Evolutionary conservation across 2,329 filamentous ascomycete genomes (phyloP), one percentile per base, ranked within the genome.

Genomic region (Thyridium curvatum): DNA sequence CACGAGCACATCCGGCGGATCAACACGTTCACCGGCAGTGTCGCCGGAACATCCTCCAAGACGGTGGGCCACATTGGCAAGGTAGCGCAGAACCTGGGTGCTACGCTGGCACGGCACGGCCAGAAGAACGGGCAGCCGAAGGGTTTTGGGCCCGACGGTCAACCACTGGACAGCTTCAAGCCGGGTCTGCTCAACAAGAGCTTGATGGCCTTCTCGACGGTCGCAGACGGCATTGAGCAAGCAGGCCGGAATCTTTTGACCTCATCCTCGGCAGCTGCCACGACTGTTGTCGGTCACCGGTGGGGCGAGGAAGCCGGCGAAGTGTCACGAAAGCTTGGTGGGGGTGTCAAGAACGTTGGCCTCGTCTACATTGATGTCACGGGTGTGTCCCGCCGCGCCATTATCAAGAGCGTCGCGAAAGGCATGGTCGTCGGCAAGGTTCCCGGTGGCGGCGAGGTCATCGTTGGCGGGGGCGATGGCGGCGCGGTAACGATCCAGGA

Each of bases 361-460:
- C 72, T 98, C 18, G 93, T 98, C 26, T 98, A 98, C 58, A 95
- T 98, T 44, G 93, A 98, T 52, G 91, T 94, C 2, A 84, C 90
- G 0, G 93, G 93, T 29, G 93, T 98, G 2, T 94, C 86, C 40
- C 75, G 93, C 32, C 79, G 82, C 44, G 93, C 93, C 0, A 79
- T 98, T 32, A 77, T 98, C 56, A 98, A 96, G 70, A 87, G 84
- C 32, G 93, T 97, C 2, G 93, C 90, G 15, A 96, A 94, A 68
- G 89, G 93, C 31, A 97, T 98, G 93, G 82, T 94, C 0, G 81
- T 94, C 5, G 87, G 87, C 29, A 81, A 80, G 47, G 86, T 91
- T 35, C 77, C 79, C 41, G 82, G 82, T 30, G 85, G 84, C 3
- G 77, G 87, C 48, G 71, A 88, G 15, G 38, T 91, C 35, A 82